Percentiles rank a stretch among this genome's conserved stretches.
These are phyloP conservation scores for Crucibulum laeve DNA, from an alignment of 768 basidiomycete species.

Conservation along the genomic window DNA sequence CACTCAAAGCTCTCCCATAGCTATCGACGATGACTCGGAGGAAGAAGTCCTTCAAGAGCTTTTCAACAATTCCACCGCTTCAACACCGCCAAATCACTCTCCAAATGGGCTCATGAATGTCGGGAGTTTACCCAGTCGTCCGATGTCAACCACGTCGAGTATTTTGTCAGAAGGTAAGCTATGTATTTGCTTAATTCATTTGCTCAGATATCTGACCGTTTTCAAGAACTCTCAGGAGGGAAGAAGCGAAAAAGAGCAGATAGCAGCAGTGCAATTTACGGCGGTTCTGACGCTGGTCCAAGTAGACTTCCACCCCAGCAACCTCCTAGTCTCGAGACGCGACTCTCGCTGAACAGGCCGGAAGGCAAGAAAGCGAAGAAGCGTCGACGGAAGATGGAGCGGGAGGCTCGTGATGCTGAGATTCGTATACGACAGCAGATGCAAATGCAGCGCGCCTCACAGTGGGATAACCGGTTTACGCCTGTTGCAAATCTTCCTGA, in stretches of 20 bases:
- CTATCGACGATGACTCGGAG: conserved; percentile 37
- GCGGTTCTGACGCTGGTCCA: conserved; percentile 6
- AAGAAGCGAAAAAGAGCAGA: conserved; percentile 15
- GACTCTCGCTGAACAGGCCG: conserved; percentile 12
- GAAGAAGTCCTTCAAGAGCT: conserved; percentile 31
- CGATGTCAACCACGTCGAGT: not conserved
- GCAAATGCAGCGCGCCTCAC: conserved; percentile 1
- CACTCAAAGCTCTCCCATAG: conserved; percentile 29
- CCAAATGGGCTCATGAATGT: not conserved
- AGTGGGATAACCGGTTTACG: not conserved
- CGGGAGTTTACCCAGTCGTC: not conserved
- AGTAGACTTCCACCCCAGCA: conserved; percentile 3
- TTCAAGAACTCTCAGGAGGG: not conserved
- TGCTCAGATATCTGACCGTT: not conserved
- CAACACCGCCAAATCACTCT: conserved; percentile 3
- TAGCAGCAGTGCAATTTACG: conserved; percentile 10
- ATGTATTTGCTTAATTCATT: not conserved
- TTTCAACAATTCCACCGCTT: conserved; percentile 7
- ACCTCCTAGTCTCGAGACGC: conserved; percentile 14
- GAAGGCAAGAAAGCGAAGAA: conserved; percentile 39
- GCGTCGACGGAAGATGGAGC: conserved; percentile 30
- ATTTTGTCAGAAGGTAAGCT: not conserved
- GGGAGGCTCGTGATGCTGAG: conserved; percentile 22
- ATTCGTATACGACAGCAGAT: conserved; percentile 11
- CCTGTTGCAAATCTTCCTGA: not conserved